phyloP scores from a whole-genome alignment of 345 rosid species.

The Bruguiera gymnorhiza region DNA sequence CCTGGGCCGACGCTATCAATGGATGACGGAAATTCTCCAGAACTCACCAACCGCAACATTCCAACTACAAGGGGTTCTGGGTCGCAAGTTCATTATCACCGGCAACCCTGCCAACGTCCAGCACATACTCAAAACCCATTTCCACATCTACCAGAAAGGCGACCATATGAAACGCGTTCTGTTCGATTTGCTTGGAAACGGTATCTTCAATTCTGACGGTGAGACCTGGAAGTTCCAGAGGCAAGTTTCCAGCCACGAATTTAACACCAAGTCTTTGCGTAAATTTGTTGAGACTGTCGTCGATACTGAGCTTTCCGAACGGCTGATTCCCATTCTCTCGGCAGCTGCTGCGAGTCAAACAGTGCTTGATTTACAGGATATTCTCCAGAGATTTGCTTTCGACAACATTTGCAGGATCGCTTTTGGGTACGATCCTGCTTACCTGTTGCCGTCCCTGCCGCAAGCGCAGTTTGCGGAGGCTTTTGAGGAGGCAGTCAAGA shows the following conservation, averaged over 20 bases:
- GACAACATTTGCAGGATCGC: conserved; percentile 73
- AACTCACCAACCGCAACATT: conserved; percentile 55
- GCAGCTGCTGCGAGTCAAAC: conserved; percentile 25
- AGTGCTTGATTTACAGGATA: conserved; percentile 51
- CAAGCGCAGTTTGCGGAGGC: conserved; percentile 38
- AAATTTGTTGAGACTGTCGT: conserved; percentile 58
- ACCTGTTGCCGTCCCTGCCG: conserved; percentile 42
- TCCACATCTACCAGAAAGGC: conserved; percentile 56
- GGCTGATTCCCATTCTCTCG: conserved; percentile 57
- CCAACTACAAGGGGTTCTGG: conserved; percentile 35
- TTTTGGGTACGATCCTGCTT: conserved; percentile 61
- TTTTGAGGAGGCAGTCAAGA: conserved; percentile 41
- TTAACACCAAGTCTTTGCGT: conserved; percentile 62
- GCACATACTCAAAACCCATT: conserved; percentile 58
- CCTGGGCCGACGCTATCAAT: conserved; percentile 41
- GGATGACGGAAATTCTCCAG: conserved; percentile 50
- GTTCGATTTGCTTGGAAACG: conserved; percentile 64
- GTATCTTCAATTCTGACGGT: conserved; percentile 68
- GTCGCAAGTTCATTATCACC: conserved; percentile 37
- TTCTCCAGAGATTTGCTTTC: conserved; percentile 62
- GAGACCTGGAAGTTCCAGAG: conserved; percentile 67
- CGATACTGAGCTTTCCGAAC: conserved; percentile 46
- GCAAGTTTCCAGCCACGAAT: conserved; percentile 67
- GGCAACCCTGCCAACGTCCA: conserved; percentile 59
- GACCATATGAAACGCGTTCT: conserved; percentile 17